These are phyloP conservation scores for Phaeotremella skinneri DNA, from an alignment of 768 basidiomycete species.

Conservation along the genomic window DNA sequence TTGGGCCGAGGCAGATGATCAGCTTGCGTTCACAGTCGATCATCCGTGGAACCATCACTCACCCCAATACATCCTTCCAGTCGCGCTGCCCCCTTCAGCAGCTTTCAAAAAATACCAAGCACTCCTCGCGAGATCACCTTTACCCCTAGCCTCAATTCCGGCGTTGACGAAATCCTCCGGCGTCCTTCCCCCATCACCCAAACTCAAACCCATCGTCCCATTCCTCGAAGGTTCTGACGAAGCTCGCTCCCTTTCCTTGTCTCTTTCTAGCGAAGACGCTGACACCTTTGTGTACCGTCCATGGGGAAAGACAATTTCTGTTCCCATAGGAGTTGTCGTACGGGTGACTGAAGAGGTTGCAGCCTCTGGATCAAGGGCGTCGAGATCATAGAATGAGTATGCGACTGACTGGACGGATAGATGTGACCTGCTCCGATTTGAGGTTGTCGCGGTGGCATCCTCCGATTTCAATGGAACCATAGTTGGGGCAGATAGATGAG, in stretches of 20 bases:
- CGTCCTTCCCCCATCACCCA: slow-evolving; percentile 9
- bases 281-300: slow-evolving; percentile 43
- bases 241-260: slow-evolving; percentile 19
- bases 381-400: slow-evolving; percentile 43
- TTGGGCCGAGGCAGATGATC: slow-evolving; percentile 1
- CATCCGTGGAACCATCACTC: slow-evolving; percentile 4
- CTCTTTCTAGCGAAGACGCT: slow-evolving; percentile 22
- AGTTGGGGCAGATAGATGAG: slow-evolving; percentile 4
- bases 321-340: slow-evolving; percentile 16
- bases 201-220: slow-evolving; percentile 1
- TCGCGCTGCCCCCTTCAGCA: slow-evolving; percentile 46
- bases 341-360: slow-evolving; percentile 20
- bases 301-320: slow-evolving; percentile 30
- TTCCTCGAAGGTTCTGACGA: slow-evolving; percentile 15
- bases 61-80: slow-evolving; percentile 50
- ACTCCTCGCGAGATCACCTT: slow-evolving; percentile 42
- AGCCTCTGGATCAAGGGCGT: slow-evolving; percentile 18
- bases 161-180: slow-evolving; percentile 39
- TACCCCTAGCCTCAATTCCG: slow-evolving; percentile 42
- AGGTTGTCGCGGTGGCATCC: slow-evolving; percentile 1
- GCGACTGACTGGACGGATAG: slow-evolving; percentile 42
- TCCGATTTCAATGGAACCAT: slow-evolving; percentile 33
- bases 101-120: slow-evolving; percentile 49
- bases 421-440: slow-evolving; percentile 18
- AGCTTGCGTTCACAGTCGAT: background rate